A percentile compares a stretch with the other conserved stretches of the same genome.
Evolutionary conservation across 345 rosid species (phyloP).

Genomic region (Citrus maxima): DNA sequence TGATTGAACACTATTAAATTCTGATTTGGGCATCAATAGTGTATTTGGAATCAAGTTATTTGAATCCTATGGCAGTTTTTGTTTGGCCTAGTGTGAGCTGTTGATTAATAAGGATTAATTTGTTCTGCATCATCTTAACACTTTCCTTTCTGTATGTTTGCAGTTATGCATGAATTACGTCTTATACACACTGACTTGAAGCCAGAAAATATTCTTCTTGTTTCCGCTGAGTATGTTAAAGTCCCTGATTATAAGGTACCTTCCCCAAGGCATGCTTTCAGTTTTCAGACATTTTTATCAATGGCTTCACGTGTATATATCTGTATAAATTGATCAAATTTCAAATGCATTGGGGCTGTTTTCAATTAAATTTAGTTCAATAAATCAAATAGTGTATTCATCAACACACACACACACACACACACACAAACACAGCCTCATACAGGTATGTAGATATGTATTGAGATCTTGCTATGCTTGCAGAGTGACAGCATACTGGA

Average conservation of each 20-base stretch:
- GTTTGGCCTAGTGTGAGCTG: not conserved
- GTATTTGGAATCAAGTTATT: slow-evolving; percentile 1
- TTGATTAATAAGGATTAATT: slow-evolving; percentile 8
- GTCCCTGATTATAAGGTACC: slow-evolving; percentile 74
- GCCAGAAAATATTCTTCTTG: slow-evolving; percentile 81
- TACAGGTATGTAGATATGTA: not conserved
- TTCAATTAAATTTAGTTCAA: not conserved
- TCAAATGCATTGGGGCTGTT: not conserved
- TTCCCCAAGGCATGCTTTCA: not conserved
- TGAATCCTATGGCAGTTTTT: not conserved
- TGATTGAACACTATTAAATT: slow-evolving; percentile 6
- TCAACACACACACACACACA: not conserved
- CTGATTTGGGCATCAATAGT: slow-evolving; percentile 11
- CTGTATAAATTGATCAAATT: not conserved
- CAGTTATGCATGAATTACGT: slow-evolving; percentile 80
- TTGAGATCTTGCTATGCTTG: not conserved
- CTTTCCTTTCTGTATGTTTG: slow-evolving; percentile 22
- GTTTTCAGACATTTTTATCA: not conserved
- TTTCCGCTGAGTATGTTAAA: slow-evolving; percentile 69
- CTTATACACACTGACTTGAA: slow-evolving; percentile 79
- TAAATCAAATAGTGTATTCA: not conserved
- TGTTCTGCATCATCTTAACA: slow-evolving; percentile 13
- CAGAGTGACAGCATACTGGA: not conserved
- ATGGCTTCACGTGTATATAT: not conserved
- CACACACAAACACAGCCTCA: not conserved